These are phyloP conservation scores for Trichoderma sp. DNA, from an alignment of 2,329 filamentous ascomycete genomes.

Conservation along the genomic window DNA sequence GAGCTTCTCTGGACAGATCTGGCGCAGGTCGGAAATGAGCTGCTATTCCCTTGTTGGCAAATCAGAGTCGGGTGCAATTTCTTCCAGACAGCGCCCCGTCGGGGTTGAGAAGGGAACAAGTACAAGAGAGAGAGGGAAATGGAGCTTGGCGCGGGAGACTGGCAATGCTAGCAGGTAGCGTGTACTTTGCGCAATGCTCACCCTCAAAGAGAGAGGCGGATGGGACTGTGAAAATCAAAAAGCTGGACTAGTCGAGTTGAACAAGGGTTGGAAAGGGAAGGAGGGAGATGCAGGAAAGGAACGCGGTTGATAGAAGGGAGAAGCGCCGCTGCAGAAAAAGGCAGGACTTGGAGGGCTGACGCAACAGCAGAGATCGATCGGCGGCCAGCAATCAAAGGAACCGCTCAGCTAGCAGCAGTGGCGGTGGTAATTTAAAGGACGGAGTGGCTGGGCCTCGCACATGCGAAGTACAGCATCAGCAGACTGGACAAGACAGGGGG, in stretches of 20 bases:
- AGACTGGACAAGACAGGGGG: not conserved
- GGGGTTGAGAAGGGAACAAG: not conserved
- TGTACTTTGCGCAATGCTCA: not conserved
- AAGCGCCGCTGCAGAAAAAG: slow-evolving; percentile 2
- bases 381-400: slow-evolving; percentile 12
- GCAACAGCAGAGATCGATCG: slow-evolving; percentile 24
- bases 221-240: not conserved
- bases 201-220: not conserved
- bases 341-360: slow-evolving; percentile 6
- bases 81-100: slow-evolving; percentile 18
- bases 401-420: not conserved
- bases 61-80: slow-evolving; percentile 25
- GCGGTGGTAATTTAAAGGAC: not conserved
- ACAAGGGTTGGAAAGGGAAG: not conserved
- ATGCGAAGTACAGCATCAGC: not conserved
- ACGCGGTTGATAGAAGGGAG: not conserved
- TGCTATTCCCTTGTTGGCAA: slow-evolving; percentile 25
- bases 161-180: not conserved
- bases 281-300: not conserved
- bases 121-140: not conserved
- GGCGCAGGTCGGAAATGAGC: slow-evolving; percentile 26
- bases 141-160: slow-evolving; percentile 9
- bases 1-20: slow-evolving; percentile 24
- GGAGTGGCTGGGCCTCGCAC: not conserved
- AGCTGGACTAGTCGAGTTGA: not conserved